Percentiles rank a stretch among this genome's conserved stretches.
phyloP scores from a whole-genome alignment of 2,329 filamentous ascomycete species.

The Graphilbum fragrans region DNA sequence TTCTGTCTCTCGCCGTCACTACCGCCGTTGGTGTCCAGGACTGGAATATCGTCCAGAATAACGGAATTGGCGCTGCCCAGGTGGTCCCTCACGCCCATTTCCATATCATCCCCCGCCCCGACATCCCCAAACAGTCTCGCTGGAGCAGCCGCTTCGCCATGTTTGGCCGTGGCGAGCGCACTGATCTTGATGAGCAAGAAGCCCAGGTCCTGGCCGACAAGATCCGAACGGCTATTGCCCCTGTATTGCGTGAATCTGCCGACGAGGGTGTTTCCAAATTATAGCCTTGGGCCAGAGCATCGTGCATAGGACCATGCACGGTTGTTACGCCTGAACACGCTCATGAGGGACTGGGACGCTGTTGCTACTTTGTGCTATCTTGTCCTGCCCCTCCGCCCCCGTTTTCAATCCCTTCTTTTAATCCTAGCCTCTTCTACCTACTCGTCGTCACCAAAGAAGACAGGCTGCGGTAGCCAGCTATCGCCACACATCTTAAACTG shows the following conservation, averaged over 20 bases:
- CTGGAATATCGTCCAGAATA: conserved; percentile 97
- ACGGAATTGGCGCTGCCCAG: conserved; percentile 78
- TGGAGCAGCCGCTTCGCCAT: conserved; percentile 62
- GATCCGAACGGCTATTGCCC: conserved; percentile 7
- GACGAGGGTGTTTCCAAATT: not conserved
- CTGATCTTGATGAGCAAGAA: conserved; percentile 68
- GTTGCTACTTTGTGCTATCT: too few relatives aligned
- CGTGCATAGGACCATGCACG: too few relatives aligned
- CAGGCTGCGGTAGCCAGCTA: too few relatives aligned
- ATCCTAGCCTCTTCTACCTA: too few relatives aligned
- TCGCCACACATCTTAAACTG: too few relatives aligned
- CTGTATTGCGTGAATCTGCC: not conserved
- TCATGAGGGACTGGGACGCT: too few relatives aligned
- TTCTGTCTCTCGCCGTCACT: conserved; percentile 61
- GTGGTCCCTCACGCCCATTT: conserved; percentile 92
- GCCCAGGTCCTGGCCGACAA: conserved; percentile 41
- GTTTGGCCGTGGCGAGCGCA: conserved; percentile 63
- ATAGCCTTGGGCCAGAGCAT: not conserved
- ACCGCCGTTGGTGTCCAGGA: conserved; percentile 60
- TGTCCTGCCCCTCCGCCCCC: too few relatives aligned
- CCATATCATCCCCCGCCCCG: conserved; percentile 80
- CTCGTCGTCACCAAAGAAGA: too few relatives aligned
- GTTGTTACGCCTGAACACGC: too few relatives aligned
- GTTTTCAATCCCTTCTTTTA: too few relatives aligned
- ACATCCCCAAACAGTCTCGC: conserved; percentile 41